Conservation (phyloP, 768 basidiomycete species). For the Hericium erinaceus region DNA sequence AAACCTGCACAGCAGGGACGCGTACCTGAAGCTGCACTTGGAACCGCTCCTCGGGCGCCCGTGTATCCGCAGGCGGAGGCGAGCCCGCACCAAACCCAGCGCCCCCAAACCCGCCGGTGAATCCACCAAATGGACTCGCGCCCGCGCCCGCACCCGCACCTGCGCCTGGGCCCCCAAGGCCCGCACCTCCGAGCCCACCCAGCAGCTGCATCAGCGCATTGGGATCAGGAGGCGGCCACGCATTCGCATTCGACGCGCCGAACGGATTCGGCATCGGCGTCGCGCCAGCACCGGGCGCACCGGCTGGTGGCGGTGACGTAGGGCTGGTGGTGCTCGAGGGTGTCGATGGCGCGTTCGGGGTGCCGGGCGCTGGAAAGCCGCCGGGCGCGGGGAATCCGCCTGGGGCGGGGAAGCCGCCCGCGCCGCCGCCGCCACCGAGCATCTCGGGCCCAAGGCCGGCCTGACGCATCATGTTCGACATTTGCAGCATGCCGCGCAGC, state of each 20-base stretch:
- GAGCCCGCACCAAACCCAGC: conserved; percentile 16
- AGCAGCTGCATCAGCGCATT: conserved; percentile 35
- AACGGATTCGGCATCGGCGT: conserved; percentile 10
- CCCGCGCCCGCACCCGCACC: conserved; percentile 22
- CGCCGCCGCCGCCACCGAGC: conserved; percentile 15
- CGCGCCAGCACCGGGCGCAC: conserved; percentile 15
- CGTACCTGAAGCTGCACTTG: conserved; percentile 74
- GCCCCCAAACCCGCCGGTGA: conserved; percentile 12
- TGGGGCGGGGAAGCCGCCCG: background rate
- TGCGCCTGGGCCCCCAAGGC: conserved; percentile 9
- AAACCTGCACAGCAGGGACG: background rate
- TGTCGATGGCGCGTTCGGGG: conserved; percentile 29
- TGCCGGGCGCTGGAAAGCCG: conserved; percentile 54
- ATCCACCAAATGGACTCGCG: conserved; percentile 16
- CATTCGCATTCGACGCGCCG: conserved; percentile 3
- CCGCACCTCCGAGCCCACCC: conserved; percentile 10
- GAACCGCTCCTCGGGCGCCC: conserved; percentile 88
- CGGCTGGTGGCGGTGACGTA: conserved; percentile 11
- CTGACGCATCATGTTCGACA: conserved; percentile 48
- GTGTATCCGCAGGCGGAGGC: conserved; percentile 45
- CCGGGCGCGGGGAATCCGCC: conserved; percentile 20
- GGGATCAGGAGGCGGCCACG: conserved; percentile 25
- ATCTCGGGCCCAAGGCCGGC: conserved; percentile 25
- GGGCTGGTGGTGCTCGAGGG: conserved; percentile 12
- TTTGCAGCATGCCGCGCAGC: conserved; percentile 67